Conservation (phyloP, 805 yeast genomes). For the Sungouiella thailandica region DNA sequence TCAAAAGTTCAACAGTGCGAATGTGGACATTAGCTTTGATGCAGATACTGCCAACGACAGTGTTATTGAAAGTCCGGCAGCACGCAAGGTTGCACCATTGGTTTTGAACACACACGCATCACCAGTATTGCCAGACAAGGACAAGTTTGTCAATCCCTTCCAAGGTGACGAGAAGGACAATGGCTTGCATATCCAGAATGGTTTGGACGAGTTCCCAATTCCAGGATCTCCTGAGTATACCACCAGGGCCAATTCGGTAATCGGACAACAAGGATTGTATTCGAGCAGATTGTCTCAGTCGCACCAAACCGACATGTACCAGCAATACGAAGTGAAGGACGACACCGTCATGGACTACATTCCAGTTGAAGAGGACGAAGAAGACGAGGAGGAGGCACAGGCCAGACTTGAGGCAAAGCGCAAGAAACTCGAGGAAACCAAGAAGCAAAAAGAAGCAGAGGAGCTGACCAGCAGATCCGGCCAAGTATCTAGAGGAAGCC, state of each 20-base stretch:
- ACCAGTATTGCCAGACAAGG: slow-evolving; percentile 3
- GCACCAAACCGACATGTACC: slow-evolving; percentile 39
- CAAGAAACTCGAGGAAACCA: slow-evolving; percentile 13
- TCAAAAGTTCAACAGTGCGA: slow-evolving; percentile 6
- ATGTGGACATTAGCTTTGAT: slow-evolving; percentile 32
- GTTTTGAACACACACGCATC: slow-evolving; percentile 6
- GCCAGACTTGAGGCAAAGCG: slow-evolving; percentile 14
- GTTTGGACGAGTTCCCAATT: slow-evolving; percentile 38
- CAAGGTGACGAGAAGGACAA: slow-evolving; percentile 11
- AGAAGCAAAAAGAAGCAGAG: slow-evolving; percentile 20
- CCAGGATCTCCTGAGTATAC: slow-evolving; percentile 43
- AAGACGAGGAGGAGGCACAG: slow-evolving; percentile 42
- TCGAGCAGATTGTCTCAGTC: slow-evolving; percentile 40
- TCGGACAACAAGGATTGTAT: slow-evolving; percentile 31
- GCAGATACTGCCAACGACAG: slow-evolving; percentile 9
- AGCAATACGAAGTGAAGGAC: slow-evolving; percentile 41
- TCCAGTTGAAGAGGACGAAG: slow-evolving; percentile 38
- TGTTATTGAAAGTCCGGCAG: slow-evolving; percentile 2
- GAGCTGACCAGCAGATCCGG: slow-evolving; percentile 17
- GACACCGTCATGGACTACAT: slow-evolving; percentile 40
- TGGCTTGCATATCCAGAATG: slow-evolving; percentile 6
- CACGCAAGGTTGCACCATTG: slow-evolving; percentile 4
- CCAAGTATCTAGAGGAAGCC: slow-evolving; percentile 10
- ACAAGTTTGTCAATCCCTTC: slow-evolving; percentile 25
- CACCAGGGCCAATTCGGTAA: slow-evolving; percentile 41